Percentiles rank a stretch among this genome's conserved stretches.
Conservation (phyloP, 495 filamentous ascomycete genomes). For the Penicillium dipodomyicola region DNA sequence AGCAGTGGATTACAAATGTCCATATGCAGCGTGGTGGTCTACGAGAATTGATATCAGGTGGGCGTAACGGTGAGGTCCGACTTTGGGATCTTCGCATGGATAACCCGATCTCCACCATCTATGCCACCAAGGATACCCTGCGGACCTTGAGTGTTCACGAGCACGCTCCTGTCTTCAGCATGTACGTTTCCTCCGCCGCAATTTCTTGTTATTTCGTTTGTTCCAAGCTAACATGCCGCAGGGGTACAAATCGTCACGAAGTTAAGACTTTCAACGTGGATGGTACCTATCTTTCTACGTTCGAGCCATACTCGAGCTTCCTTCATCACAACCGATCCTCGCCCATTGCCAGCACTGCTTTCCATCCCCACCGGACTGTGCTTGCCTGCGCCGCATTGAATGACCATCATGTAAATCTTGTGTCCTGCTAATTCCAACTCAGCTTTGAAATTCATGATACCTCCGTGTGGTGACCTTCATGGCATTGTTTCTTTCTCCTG, state of each 20-base stretch:
- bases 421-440: conserved; percentile 37
- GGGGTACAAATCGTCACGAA: conserved; percentile 80
- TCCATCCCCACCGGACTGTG: conserved; percentile 94
- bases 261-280: conserved; percentile 92
- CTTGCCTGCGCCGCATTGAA: conserved; percentile 71
- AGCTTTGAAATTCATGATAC: conserved; percentile 8
- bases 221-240: conserved; percentile 34
- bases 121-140: conserved; percentile 73
- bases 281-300: conserved; percentile 68
- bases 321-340: conserved; percentile 71
- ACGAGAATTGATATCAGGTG: conserved; percentile 83
- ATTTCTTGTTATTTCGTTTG: background rate
- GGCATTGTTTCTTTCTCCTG: conserved; percentile 3
- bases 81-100: conserved; percentile 95
- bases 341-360: conserved; percentile 83
- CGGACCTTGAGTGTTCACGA: conserved; percentile 90
- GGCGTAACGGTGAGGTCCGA: conserved; percentile 85
- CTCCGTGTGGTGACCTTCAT: background rate
- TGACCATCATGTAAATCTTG: conserved; percentile 48
- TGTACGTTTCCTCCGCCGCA: conserved; percentile 59
- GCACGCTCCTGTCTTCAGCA: conserved; percentile 92
- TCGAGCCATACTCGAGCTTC: conserved; percentile 87
- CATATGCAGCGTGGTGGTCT: conserved; percentile 96
- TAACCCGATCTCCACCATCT: conserved; percentile 65
- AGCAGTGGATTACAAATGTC: conserved; percentile 89